Percentiles rank a stretch among this genome's conserved stretches.
Conservation (phyloP, 2,329 filamentous ascomycete genomes). For the Periglandula ipomoeae region DNA sequence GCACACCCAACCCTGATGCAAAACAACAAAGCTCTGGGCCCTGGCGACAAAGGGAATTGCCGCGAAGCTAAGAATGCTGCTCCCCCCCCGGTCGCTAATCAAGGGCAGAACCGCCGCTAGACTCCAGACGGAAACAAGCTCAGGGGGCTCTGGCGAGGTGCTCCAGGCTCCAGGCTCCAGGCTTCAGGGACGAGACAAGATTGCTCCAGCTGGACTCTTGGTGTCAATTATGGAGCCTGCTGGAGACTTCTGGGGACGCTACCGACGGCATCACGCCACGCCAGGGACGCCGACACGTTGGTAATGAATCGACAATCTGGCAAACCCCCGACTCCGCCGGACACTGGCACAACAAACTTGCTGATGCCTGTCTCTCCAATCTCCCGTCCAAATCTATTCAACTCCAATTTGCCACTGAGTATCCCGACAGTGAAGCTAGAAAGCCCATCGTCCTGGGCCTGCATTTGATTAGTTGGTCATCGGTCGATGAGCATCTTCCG, state of each 20-base stretch:
- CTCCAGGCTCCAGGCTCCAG: not conserved
- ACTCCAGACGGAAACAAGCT: not conserved
- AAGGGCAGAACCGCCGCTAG: conserved; percentile 5
- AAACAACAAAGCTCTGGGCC: not conserved
- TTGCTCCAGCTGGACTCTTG: not conserved
- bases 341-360: too few species aligned
- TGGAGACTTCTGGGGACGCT: not conserved
- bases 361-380: too few species aligned
- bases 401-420: too few species aligned
- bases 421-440: too few species aligned
- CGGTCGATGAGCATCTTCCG: too few species aligned
- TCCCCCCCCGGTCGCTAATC: conserved; percentile 1
- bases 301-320: not conserved
- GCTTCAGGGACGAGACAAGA: not conserved
- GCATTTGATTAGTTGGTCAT: too few species aligned
- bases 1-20: not conserved
- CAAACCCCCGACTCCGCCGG: not conserved
- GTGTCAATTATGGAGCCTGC: not conserved
- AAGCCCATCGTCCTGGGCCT: too few species aligned
- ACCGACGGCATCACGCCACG: not conserved
- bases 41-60: not conserved
- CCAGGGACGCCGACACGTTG: not conserved
- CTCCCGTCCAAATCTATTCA: too few species aligned
- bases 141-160: not conserved
- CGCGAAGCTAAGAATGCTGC: not conserved